A percentile compares a stretch with the other conserved stretches of the same genome.
Conservation (phyloP, 306 rosid genomes). For the Corylus avellana region DNA sequence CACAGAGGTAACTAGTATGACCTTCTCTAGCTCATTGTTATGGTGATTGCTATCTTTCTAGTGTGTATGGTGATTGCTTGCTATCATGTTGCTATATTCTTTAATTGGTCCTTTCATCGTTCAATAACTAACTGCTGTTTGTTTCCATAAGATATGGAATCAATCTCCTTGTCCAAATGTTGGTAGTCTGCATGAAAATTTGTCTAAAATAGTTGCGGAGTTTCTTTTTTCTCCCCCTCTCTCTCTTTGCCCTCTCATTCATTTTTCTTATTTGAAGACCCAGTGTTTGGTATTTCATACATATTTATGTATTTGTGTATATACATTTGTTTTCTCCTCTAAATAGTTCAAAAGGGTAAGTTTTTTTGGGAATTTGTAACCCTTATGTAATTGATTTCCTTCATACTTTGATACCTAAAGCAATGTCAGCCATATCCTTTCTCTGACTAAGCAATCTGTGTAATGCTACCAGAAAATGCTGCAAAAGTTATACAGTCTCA, state of each 20-base stretch:
- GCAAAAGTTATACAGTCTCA: conserved; percentile 60
- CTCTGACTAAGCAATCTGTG: conserved; percentile 15
- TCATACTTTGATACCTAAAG: conserved; percentile 11
- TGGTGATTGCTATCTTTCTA: not conserved
- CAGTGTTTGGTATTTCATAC: not conserved
- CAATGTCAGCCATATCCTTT: conserved; percentile 11
- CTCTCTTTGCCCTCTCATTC: not conserved
- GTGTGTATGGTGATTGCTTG: not conserved
- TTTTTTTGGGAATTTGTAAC: not conserved
- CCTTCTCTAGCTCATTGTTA: conserved; percentile 1
- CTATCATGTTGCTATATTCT: not conserved
- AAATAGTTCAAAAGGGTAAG: not conserved
- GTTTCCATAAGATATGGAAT: not conserved
- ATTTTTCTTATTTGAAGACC: not conserved
- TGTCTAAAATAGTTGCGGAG: not conserved
- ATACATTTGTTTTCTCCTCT: not conserved
- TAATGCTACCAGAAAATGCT: conserved; percentile 57
- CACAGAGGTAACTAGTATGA: conserved; percentile 48
- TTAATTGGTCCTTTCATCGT: not conserved
- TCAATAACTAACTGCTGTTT: not conserved
- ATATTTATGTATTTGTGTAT: not conserved
- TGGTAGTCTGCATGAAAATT: not conserved
- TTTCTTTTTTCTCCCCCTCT: not conserved
- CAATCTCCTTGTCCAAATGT: not conserved
- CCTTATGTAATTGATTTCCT: conserved; percentile 12